phyloP scores from a whole-genome alignment of 148 eudicot genomes.

The Gaultheria prostrata region DNA sequence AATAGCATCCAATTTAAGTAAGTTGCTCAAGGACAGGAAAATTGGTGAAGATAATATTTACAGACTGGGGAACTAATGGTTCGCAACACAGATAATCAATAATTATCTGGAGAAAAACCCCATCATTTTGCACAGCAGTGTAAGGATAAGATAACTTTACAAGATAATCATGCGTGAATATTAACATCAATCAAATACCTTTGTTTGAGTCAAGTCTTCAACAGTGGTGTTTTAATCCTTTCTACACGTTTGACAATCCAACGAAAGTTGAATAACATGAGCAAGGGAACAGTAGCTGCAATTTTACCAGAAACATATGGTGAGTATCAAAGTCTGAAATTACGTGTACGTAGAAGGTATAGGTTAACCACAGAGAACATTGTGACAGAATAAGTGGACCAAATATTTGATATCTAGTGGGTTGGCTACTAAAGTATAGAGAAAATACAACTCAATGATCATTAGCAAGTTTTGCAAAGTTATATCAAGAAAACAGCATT shows the following conservation, averaged over 20 bases:
- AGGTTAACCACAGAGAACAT: neutral
- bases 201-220: neutral
- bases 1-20: neutral
- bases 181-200: slow-evolving; percentile 6
- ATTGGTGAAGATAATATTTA: neutral
- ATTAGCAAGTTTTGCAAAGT: neutral
- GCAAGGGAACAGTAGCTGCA: neutral
- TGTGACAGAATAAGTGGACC: neutral
- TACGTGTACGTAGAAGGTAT: neutral
- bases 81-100: neutral
- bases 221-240: neutral
- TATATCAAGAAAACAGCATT: neutral
- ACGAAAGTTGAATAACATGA: neutral
- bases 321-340: neutral
- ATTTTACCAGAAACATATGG: neutral
- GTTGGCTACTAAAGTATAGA: neutral
- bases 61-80: neutral
- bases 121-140: neutral
- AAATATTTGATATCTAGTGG: neutral
- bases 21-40: neutral
- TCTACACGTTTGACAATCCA: neutral
- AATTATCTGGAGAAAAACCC: no score
- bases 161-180: slow-evolving; percentile 1
- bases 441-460: neutral
- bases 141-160: neutral